These are phyloP conservation scores for Epichloe sibirici DNA, from an alignment of 2,329 filamentous ascomycete species.

Conservation along the genomic window DNA sequence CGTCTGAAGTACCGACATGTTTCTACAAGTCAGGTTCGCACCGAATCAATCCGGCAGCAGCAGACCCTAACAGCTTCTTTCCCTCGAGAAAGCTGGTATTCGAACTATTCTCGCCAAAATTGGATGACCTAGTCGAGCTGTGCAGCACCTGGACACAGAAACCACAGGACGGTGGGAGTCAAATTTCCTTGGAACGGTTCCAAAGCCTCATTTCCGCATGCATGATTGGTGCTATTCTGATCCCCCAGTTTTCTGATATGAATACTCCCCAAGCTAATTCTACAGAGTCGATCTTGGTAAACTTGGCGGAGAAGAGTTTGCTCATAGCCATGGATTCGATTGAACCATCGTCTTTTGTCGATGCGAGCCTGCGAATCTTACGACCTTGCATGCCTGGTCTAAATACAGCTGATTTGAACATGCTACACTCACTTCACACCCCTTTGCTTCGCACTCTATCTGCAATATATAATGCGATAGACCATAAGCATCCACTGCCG, in stretches of 20 bases:
- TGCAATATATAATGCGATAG: constrained; percentile 22
- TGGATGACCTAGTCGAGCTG: constrained; percentile 35
- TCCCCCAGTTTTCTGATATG: constrained; percentile 34
- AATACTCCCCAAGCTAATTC: constrained; percentile 37
- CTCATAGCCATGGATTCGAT: constrained; percentile 28
- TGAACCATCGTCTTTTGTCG: constrained; percentile 33
- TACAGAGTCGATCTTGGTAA: constrained; percentile 31
- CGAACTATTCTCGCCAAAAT: constrained; percentile 41
- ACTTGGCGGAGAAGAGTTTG: constrained; percentile 29
- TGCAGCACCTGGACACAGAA: constrained; percentile 35
- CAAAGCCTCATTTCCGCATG: constrained; percentile 39
- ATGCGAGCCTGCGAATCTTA: constrained; percentile 32
- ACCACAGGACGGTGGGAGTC: constrained; percentile 31
- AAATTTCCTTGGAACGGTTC: constrained; percentile 40
- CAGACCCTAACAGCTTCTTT: constrained; percentile 22
- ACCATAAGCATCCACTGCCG: constrained; percentile 12
- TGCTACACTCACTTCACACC: constrained; percentile 25
- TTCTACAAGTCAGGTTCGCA: constrained; percentile 2
- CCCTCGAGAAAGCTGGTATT: constrained; percentile 38
- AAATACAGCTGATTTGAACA: constrained; percentile 22
- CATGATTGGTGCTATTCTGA: constrained; percentile 30
- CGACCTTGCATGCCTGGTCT: constrained; percentile 36
- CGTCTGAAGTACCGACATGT: not conserved
- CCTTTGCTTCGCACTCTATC: constrained; percentile 32
- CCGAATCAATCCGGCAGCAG: constrained; percentile 11